Evolutionary conservation across 2,329 filamentous ascomycete species (phyloP).

Genomic region (Ophidiomyces ophidiicola): DNA sequence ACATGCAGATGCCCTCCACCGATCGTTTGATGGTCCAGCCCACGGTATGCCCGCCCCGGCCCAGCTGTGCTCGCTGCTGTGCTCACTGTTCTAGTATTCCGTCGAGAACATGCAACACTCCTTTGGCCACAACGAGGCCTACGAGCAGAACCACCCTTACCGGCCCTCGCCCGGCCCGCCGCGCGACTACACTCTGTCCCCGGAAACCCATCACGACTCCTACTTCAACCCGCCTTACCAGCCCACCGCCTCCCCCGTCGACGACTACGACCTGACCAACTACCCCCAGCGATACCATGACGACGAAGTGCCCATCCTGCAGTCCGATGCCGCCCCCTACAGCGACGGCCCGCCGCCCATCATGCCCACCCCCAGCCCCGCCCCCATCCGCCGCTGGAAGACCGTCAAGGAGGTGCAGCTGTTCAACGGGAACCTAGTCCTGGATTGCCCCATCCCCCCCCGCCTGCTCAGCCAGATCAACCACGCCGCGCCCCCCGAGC

Average conservation of each 20-base stretch:
- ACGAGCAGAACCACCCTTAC: slow-evolving; percentile 41
- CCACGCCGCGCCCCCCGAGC: slow-evolving; percentile 65
- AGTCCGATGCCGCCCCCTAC: slow-evolving; percentile 36
- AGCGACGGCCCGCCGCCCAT: slow-evolving; percentile 29
- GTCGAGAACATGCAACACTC: slow-evolving; percentile 55
- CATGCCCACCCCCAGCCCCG: slow-evolving; percentile 39
- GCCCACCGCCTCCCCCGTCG: slow-evolving; percentile 45
- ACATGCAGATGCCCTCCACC: slow-evolving; percentile 57
- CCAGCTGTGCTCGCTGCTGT: not conserved
- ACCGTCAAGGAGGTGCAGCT: slow-evolving; percentile 97
- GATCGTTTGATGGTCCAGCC: slow-evolving; percentile 75
- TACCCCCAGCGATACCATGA: slow-evolving; percentile 50
- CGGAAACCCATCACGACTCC: slow-evolving; percentile 73
- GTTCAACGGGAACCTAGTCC: slow-evolving; percentile 90
- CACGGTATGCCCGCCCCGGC: slow-evolving; percentile 48
- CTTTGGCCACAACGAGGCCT: slow-evolving; percentile 51
- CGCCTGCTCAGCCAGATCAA: slow-evolving; percentile 75
- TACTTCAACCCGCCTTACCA: slow-evolving; percentile 79
- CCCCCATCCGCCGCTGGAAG: slow-evolving; percentile 77
- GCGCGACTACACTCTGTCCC: slow-evolving; percentile 62
- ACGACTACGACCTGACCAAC: slow-evolving; percentile 44
- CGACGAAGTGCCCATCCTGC: slow-evolving; percentile 64
- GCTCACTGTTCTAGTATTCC: slow-evolving; percentile 44
- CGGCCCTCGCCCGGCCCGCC: slow-evolving; percentile 39
- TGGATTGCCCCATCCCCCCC: slow-evolving; percentile 91